Conservation (phyloP, 768 basidiomycete species). For the Leccinum subgranulosum region DNA sequence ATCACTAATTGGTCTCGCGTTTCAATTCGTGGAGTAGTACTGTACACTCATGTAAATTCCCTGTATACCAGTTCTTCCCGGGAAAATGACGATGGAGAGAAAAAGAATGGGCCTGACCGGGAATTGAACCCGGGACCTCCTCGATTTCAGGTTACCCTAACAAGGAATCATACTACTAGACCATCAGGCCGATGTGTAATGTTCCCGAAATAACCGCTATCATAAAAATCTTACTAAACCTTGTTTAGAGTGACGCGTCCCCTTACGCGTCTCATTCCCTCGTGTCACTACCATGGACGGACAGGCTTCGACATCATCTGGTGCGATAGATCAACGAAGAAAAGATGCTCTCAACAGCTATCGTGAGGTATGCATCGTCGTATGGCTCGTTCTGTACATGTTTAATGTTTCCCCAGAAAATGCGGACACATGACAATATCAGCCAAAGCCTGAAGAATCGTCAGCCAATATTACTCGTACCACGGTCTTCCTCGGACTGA, state of each 20-base stretch:
- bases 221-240: background rate
- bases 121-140: slow-evolving; percentile 63
- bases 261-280: slow-evolving; percentile 7
- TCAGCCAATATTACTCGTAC: slow-evolving; percentile 38
- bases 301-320: slow-evolving; percentile 50
- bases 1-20: slow-evolving; percentile 10
- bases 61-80: no score
- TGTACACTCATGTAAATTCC: no score
- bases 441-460: slow-evolving; percentile 88
- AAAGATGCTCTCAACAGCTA: slow-evolving; percentile 74
- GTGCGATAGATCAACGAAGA: slow-evolving; percentile 65
- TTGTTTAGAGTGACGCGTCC: slow-evolving; percentile 26
- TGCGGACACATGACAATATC: slow-evolving; percentile 84
- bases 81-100: no score
- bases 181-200: slow-evolving; percentile 38
- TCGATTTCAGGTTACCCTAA: slow-evolving; percentile 44
- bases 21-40: background rate
- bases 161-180: slow-evolving; percentile 56
- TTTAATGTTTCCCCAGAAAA: slow-evolving; percentile 64
- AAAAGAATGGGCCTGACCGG: slow-evolving; percentile 42
- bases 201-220: rapidly evolving
- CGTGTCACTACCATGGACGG: slow-evolving; percentile 24
- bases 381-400: background rate
- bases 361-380: slow-evolving; percentile 53
- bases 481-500: background rate